Base-by-base conservation (phyloP, 306 rosid genomes). In the Citrullus amarus region DNA sequence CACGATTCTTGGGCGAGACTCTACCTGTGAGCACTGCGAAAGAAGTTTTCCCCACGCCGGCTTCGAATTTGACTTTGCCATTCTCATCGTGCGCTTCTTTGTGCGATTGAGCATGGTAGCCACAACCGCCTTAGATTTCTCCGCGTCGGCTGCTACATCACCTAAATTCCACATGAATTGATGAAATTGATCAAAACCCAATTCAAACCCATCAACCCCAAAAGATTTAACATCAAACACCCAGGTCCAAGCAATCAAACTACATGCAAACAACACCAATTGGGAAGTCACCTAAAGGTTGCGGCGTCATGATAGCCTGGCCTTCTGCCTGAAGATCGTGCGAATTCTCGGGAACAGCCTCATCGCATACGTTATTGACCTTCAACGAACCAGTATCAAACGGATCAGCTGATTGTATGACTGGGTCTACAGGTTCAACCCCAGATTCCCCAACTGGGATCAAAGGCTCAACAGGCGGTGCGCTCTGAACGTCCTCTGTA, bases 1-100 rank as follows among this genome's bases (percentile, higher is more conserved):
- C 66, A 66, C 12, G 54, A 61, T 63, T 22, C 41, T 68, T 39
- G 32, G 67, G 54, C 81, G 88, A 82, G 34, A 72, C 4, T 66
- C 67, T 82, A 95, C 99, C 99, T 91, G 90, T 54, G 97, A 86
- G 81, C 66, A 90, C 91, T 95, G 99, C 70, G 99, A 95, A 78
- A 95, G 86, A 73, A 95, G 97, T 82, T 85, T 93, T 66, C 93
- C 99, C 99, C 99, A 95, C 5, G 90, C 87, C 67, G 67, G 72
- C 80, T 89, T 89, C 50, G 85, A 84, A 76, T 57, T 75, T 1
- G 81, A 72, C 68, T 86, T 87, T 1, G 91, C 60, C 75, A 80
- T 54, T 82, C 79, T 94, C 5, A 69, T 18, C 3, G 86, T 54
- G 36, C 91, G 88, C 80, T 87, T 92, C 89, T 91, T 91, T 0